Base-by-base conservation (phyloP, 768 basidiomycete species). In the Podaxis sp. region DNA sequence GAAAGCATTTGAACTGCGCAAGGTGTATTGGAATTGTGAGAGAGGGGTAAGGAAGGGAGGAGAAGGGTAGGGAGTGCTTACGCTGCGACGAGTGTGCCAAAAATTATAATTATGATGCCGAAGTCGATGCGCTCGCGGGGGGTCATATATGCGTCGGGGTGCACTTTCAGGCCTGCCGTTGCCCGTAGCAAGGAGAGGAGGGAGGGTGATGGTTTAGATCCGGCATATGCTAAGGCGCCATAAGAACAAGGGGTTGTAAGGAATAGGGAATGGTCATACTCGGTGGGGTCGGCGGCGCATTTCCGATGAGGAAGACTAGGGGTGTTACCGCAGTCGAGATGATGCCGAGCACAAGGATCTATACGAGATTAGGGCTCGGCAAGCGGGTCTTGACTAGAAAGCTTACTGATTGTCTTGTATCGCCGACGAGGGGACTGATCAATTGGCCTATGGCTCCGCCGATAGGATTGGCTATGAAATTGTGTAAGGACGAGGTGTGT, bases 391-490 rank as follows among this genome's bases (percentile, higher is more conserved):
- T 61, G 17, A 46, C 43, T 2, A 22, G n/a, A 43, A 61, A 37
- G 22, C 82, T 64, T 64, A 91, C 90, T 37, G 90, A 90, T 68
- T 82, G 74, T 36, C 84, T 76, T 3, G 82, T 77, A 55, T 77
- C 72, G 12, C 79, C 82, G 1, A 85, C 74, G 15, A 88, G 72
- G 0, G 92, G 90, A 56, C 90, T 86, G 13, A 93, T 72, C 8
- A 94, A 70, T 69, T 93, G 90, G 0, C 87, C 90, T 0, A 94
- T 63, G 4, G 90, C 92, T 19, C 83, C 80, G 6, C 91, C 91
- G 15, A 93, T 65, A 0, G 90, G 90, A 73, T 91, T 91, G 2
- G 88, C 89, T 89, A 40, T 19, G 6, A 62, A 54, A 25, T n/a
- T 17, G 15, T 52, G 52, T 46, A 53, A 33, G 33, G 22, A 50